These are phyloP conservation scores for Geotrichum histeridarum DNA, from an alignment of 1,139 yeast genomes.

Conservation along the genomic window DNA sequence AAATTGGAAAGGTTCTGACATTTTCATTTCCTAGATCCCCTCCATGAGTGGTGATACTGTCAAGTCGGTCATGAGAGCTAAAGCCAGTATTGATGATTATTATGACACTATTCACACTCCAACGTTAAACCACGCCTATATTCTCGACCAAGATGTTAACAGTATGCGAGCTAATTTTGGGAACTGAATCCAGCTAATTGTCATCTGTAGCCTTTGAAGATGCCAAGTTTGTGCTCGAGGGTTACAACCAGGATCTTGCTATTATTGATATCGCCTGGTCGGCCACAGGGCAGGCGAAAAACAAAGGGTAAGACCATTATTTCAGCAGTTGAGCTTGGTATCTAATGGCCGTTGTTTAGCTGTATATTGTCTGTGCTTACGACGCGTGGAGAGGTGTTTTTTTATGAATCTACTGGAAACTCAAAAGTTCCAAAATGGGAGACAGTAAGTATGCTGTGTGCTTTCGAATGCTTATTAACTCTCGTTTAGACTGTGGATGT, in stretches of 20 bases:
- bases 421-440: constrained; percentile 11
- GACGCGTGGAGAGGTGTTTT: constrained; percentile 14
- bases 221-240: constrained; percentile 8
- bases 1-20: not conserved
- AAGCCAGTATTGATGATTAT: constrained; percentile 5
- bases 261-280: constrained; percentile 17
- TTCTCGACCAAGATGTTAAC: constrained; percentile 10
- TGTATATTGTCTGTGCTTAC: constrained; percentile 17
- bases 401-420: constrained; percentile 14
- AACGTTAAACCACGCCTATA: constrained; percentile 3
- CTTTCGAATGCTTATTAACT: not conserved
- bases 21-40: constrained; percentile 3
- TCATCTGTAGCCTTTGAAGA: constrained; percentile 12
- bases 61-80: constrained; percentile 4
- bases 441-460: not conserved
- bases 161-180: constrained; percentile 6
- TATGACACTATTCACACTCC: constrained; percentile 13
- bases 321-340: not conserved
- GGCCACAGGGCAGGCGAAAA: constrained; percentile 14
- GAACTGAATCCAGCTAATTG: not conserved
- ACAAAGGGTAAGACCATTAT: constrained; percentile 12
- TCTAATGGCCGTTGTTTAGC: not conserved
- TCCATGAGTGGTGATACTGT: constrained; percentile 10
- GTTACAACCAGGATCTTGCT: constrained; percentile 12
- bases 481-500: constrained; percentile 11